Conservation (phyloP, 2,329 filamentous ascomycete species). For the Paecilomyces formosus region DNA sequence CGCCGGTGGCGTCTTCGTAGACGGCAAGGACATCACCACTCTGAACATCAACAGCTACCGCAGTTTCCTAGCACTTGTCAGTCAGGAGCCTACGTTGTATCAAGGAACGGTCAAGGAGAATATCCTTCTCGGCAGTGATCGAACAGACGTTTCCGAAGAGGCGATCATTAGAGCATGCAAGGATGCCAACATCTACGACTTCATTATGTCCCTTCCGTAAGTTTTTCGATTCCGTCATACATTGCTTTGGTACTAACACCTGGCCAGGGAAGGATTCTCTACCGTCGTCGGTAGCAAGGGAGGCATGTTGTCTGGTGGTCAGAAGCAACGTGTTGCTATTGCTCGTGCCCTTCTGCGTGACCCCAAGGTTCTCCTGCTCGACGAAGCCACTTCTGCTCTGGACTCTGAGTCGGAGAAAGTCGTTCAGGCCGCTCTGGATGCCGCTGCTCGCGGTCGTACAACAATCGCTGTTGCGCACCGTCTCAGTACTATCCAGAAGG, state of each 20-base stretch:
- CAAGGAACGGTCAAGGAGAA: constrained; percentile 89
- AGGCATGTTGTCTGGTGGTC: constrained; percentile 75
- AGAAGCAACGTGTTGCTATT: constrained; percentile 92
- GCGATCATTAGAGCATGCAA: constrained; percentile 71
- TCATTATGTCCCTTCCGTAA: constrained; percentile 72
- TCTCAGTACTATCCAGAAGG: constrained; percentile 86
- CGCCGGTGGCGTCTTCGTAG: constrained; percentile 70
- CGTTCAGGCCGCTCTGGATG: constrained; percentile 66
- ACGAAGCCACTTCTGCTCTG: constrained; percentile 60
- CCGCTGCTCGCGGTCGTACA: constrained; percentile 73
- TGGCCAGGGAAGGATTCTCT: constrained; percentile 62
- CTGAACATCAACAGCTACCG: constrained; percentile 85
- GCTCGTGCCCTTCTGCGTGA: constrained; percentile 85
- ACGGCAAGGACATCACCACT: constrained; percentile 71
- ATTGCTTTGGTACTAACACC: constrained; percentile 9
- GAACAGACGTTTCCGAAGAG: constrained; percentile 62
- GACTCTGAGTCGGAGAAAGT: constrained; percentile 45
- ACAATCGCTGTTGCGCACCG: constrained; percentile 94
- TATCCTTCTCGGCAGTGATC: constrained; percentile 68
- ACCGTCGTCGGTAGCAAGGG: constrained; percentile 86
- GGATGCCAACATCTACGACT: constrained; percentile 89
- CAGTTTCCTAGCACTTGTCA: constrained; percentile 75
- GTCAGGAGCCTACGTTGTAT: constrained; percentile 90
- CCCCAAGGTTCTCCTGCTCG: constrained; percentile 76
- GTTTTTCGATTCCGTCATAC: constrained; percentile 16